Evolutionary conservation across 140 eudicot species (phyloP).

Genomic region (Flaveria floridana): DNA sequence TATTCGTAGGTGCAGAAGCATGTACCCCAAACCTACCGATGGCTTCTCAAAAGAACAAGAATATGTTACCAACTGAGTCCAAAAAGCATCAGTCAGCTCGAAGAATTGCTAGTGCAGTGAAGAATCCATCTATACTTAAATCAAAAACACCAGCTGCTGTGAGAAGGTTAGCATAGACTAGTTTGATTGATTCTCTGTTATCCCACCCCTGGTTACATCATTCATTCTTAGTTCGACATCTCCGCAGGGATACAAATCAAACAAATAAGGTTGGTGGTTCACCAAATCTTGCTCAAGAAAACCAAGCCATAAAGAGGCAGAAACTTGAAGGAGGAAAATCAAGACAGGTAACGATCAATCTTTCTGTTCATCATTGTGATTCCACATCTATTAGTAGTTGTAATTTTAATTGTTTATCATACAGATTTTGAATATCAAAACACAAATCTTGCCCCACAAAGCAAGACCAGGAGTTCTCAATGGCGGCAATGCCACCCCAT

Average conservation of each 20-base stretch:
- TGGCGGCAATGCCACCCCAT: constrained; percentile 34
- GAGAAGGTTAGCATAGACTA: constrained; percentile 44
- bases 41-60: constrained; percentile 38
- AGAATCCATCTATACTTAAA: constrained; percentile 64
- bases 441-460: constrained; percentile 73
- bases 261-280: constrained; percentile 42
- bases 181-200: not conserved
- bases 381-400: not conserved
- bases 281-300: constrained; percentile 64
- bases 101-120: constrained; percentile 65
- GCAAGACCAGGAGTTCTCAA: constrained; percentile 50
- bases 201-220: not conserved
- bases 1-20: constrained; percentile 35
- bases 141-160: constrained; percentile 62
- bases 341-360: constrained; percentile 52
- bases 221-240: not conserved
- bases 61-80: constrained; percentile 29
- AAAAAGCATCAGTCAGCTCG: constrained; percentile 60
- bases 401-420: not conserved
- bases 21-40: constrained; percentile 65
- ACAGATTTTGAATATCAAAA: constrained; percentile 40
- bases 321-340: constrained; percentile 84
- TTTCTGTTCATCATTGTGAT: not conserved
- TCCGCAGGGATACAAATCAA: constrained; percentile 43
- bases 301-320: constrained; percentile 86